phyloP scores from a whole-genome alignment of 2,329 filamentous ascomycete species.

The Fusarium coicis region DNA sequence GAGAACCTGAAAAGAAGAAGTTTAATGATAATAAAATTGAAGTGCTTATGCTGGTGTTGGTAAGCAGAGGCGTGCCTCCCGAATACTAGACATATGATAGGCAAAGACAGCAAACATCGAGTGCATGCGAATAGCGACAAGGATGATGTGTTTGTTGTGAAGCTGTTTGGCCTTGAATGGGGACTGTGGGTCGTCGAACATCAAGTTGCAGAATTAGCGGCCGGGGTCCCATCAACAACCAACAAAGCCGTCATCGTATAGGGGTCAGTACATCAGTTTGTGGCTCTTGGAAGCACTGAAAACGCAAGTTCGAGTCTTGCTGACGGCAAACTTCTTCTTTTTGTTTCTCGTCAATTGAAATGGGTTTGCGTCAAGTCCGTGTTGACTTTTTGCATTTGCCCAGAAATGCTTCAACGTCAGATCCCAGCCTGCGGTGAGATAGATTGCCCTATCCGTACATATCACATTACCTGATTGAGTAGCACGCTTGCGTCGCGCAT shows the following conservation, averaged over 20 bases:
- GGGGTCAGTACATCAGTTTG: conserved; percentile 30
- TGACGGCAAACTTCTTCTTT: conserved; percentile 8
- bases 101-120: neutral
- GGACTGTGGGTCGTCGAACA: neutral
- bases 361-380: fast-evolving
- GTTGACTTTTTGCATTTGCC: neutral
- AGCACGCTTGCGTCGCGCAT: too few relatives aligned
- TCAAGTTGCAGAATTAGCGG: neutral
- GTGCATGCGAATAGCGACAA: too few relatives aligned
- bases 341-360: fast-evolving
- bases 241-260: conserved; percentile 22
- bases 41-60: neutral
- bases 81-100: too few relatives aligned
- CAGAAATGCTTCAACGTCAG: neutral
- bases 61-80: too few relatives aligned
- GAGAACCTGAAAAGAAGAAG: too few relatives aligned
- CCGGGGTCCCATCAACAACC: neutral
- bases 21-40: too few relatives aligned
- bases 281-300: conserved; percentile 23
- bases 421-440: too few relatives aligned
- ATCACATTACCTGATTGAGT: too few relatives aligned
- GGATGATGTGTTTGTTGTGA: neutral
- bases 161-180: neutral
- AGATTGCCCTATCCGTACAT: too few relatives aligned
- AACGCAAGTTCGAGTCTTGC: conserved; percentile 31